Conservation (phyloP, 371 early-diverging fungal genomes). For the Massospora cicadina region DNA sequence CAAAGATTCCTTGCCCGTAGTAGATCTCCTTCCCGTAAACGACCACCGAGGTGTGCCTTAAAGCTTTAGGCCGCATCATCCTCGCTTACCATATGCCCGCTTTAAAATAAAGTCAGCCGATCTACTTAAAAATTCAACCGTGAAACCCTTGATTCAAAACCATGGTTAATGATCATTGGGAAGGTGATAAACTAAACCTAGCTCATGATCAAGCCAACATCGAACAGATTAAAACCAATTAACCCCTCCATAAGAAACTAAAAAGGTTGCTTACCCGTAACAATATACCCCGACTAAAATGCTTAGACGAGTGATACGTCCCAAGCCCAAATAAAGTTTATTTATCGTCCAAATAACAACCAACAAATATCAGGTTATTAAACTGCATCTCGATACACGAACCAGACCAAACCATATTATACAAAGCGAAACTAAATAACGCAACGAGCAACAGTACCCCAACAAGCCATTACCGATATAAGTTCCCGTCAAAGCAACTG, state of each 20-base stretch:
- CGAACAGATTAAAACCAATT: too few species aligned
- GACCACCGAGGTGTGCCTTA: conserved; percentile 77
- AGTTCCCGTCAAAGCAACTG: conserved; percentile 18
- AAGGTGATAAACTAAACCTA: too few species aligned
- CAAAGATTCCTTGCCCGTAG: conserved; percentile 56
- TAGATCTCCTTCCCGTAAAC: conserved; percentile 71
- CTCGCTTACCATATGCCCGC: conserved; percentile 6
- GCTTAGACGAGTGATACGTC: background rate
- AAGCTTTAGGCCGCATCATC: conserved; percentile 39
- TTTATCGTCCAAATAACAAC: background rate
- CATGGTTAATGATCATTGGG: background rate
- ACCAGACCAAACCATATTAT: background rate
- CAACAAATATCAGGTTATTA: background rate
- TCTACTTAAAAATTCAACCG: background rate
- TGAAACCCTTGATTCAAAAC: background rate
- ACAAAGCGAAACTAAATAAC: background rate
- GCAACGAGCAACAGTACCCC: background rate
- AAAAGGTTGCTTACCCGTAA: too few species aligned
- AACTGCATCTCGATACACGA: background rate
- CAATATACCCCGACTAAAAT: too few species aligned
- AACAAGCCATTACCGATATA: background rate
- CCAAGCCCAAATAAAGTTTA: background rate
- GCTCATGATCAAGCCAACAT: too few species aligned
- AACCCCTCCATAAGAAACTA: too few species aligned
- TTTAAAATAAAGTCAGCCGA: conserved; percentile 9